These are phyloP conservation scores for Phytophthora europaea DNA, from an alignment of 352 stramenopile genomes.

Conservation along the genomic window DNA sequence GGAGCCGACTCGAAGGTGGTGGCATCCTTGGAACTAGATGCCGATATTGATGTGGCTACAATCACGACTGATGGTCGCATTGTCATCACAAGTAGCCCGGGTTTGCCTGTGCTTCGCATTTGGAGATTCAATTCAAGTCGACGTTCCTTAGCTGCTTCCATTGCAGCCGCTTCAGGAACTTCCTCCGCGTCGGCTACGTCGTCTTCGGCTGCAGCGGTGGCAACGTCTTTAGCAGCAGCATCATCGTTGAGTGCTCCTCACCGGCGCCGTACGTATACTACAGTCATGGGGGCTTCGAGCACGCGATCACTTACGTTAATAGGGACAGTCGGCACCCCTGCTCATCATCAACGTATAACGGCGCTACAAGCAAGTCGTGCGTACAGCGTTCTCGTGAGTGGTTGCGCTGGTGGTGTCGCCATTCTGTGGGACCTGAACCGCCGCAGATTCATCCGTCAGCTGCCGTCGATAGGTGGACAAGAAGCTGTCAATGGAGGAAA, in stretches of 20 bases:
- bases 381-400: constrained; percentile 75
- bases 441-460: constrained; percentile 57
- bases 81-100: constrained; percentile 57
- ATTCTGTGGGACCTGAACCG: constrained; percentile 84
- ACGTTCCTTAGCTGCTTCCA: constrained; percentile 34
- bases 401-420: constrained; percentile 58
- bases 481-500: not conserved
- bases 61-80: constrained; percentile 74
- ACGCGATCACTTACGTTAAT: constrained; percentile 54
- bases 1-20: constrained; percentile 70
- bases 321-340: constrained; percentile 54
- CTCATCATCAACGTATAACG: constrained; percentile 53
- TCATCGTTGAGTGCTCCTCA: constrained; percentile 42
- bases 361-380: constrained; percentile 64
- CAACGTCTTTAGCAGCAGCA: constrained; percentile 36
- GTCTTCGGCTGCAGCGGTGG: constrained; percentile 40
- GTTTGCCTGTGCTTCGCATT: constrained; percentile 60
- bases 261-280: constrained; percentile 31
- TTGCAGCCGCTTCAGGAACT: constrained; percentile 35
- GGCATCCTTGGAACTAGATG: constrained; percentile 66
- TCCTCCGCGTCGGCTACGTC: constrained; percentile 32
- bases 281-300: constrained; percentile 29
- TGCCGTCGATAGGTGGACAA: constrained; percentile 37
- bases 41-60: constrained; percentile 59
- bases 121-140: constrained; percentile 55